Conservation (phyloP, 2,329 filamentous ascomycete species). For the Juglanconis sp. region DNA sequence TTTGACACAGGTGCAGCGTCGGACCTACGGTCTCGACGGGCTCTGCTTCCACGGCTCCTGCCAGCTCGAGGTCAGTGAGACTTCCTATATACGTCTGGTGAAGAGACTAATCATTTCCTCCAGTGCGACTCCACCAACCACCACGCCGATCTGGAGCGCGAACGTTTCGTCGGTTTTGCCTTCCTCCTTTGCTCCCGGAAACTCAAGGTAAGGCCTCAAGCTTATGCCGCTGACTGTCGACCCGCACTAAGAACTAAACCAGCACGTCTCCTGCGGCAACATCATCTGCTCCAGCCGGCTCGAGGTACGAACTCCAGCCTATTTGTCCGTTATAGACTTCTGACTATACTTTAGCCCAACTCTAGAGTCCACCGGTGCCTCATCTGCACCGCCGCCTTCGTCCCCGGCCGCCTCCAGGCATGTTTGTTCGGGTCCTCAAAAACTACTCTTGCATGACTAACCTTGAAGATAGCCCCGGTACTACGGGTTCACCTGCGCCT, state of each 20-base stretch:
- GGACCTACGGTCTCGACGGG: slow-evolving; percentile 8
- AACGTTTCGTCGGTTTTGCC: neutral
- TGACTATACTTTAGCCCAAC: neutral
- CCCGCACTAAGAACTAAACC: neutral
- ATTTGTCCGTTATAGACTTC: neutral
- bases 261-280: neutral
- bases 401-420: slow-evolving; percentile 3
- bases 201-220: slow-evolving; percentile 4
- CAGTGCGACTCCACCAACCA: neutral
- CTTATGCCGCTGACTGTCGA: neutral
- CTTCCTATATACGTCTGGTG: neutral
- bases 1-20: slow-evolving; percentile 20
- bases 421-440: neutral
- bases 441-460: neutral
- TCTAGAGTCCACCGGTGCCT: neutral
- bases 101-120: neutral
- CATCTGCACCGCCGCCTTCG: neutral
- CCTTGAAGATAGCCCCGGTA: neutral
- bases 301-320: neutral
- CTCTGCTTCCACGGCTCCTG: neutral
- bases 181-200: neutral
- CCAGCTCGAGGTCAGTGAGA: slow-evolving; percentile 4
- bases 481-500: neutral
- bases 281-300: neutral
- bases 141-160: neutral